Base-by-base conservation (phyloP, 2,329 filamentous ascomycete species). In the Orbilia ellipsospora region DNA sequence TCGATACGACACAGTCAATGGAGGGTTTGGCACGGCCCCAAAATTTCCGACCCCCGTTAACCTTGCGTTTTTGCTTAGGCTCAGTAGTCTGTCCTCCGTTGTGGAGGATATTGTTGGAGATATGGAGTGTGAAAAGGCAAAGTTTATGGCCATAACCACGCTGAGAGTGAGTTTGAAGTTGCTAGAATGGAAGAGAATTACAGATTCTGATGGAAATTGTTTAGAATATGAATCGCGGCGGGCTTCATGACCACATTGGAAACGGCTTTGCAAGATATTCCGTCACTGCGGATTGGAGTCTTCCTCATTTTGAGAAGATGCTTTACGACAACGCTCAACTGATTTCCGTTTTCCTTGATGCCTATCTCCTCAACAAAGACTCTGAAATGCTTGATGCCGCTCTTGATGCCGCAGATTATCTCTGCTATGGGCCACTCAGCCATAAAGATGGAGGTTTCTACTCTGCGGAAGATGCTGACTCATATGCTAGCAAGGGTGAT, bases 221-320 rank as follows among this genome's bases (percentile, higher is more conserved):
- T 13, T 56, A 91, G 45, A 89, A 89, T 72, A 95, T 98, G 88
- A 88, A 88, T 15, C 86, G 88, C 57, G 89, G 90, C 18, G 90
- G 89, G 13, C 89, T 92, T 62, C 87, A 91, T 77, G 91, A 93
- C 79, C 90, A 92, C 76, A 87, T 94, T 74, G 91, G 92, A 51
- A 88, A 91, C 80, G 92, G 92, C 5, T 93, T 93, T 79, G 88
- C 90, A 44, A 88, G 94, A 61, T 97, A 96, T 81, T 96, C 93
- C 13, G 91, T 96, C 6, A 98, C 94, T 0, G 85, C 89, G 13
- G 92, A 98, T 82, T 99, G 95, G 95, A 92, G 91, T 77, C 85
- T 98, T 55, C 95, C 95, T 10, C 94, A 97, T 81, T 99, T 98
- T 79, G 95, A 99, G 84, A 98, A 98, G 84, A 93, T 98, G 87